Evolutionary conservation across 2,329 filamentous ascomycete genomes (phyloP), one percentile per base, ranked within the genome.

Genomic region (Ramichloridium luteum): DNA sequence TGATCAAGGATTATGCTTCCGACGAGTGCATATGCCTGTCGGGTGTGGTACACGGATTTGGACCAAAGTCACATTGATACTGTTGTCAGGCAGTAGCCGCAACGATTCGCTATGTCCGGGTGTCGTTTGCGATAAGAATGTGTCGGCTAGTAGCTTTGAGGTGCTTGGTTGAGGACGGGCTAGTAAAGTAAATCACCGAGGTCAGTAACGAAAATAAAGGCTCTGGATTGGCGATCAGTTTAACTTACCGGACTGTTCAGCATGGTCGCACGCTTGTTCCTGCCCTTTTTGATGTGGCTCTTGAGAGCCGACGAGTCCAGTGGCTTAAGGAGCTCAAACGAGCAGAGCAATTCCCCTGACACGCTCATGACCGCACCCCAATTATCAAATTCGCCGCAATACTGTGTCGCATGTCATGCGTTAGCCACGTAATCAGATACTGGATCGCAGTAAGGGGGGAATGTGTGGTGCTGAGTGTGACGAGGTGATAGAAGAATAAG

Each of bases 361-460:
- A 98, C 90, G 2, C 88, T 93, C 90, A 98, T 98, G 45, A 96
- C 86, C 10, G 90, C 90, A 13, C 90, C 90, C 84, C 90, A 96
- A 43, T 98, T 98, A 55, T 98, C 90, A 46, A 98, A 98, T 58
- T 98, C 90, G 45, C 90, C 90, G 50, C 90, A 98, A 53, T 98
- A 45, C 43, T 45, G 23, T n/a, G 5, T n/a, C n/a, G n/a, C n/a
- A n/a, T n/a, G n/a, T n/a, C n/a, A n/a, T n/a, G n/a, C n/a, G n/a
- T n/a, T n/a, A n/a, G n/a, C n/a, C n/a, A n/a, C n/a, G n/a, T n/a
- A n/a, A n/a, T n/a, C n/a, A n/a, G n/a, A n/a, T n/a, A n/a, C n/a
- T n/a, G n/a, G n/a, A n/a, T n/a, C n/a, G n/a, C n/a, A n/a, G n/a
- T n/a, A n/a, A n/a, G n/a, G n/a, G n/a, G n/a, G n/a, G n/a, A n/a